Conservation (phyloP, 495 filamentous ascomycete genomes). For the Talaromyces stipitatus region DNA sequence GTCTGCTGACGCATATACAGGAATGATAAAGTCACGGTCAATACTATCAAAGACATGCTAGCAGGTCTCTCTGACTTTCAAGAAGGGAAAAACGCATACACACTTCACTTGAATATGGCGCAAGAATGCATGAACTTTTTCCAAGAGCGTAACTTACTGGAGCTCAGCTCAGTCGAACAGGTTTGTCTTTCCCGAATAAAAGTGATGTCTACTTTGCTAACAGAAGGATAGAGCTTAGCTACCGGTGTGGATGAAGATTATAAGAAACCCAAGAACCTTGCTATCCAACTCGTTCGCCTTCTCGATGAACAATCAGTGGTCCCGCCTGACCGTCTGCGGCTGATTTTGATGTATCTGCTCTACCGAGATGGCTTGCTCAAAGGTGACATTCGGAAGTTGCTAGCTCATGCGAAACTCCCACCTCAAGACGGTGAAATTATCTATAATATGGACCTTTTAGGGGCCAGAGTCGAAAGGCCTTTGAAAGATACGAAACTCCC, state of each 20-base stretch:
- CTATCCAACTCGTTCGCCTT: conserved; percentile 76
- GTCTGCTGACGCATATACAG: conserved; percentile 13
- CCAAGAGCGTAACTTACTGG: conserved; percentile 71
- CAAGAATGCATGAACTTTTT: conserved; percentile 94
- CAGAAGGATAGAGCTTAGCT: conserved; percentile 56
- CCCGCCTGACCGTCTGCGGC: conserved; percentile 67
- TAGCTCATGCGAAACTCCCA: conserved; percentile 75
- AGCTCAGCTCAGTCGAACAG: conserved; percentile 80
- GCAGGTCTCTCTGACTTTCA: conserved; percentile 91
- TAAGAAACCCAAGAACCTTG: conserved; percentile 80
- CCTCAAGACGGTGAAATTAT: conserved; percentile 64
- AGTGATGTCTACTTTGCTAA: conserved; percentile 5
- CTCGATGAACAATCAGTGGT: conserved; percentile 71
- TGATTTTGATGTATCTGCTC: conserved; percentile 78
- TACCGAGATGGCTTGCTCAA: conserved; percentile 81
- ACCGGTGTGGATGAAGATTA: conserved; percentile 92
- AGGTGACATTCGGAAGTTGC: conserved; percentile 77
- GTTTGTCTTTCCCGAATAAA: conserved; percentile 17
- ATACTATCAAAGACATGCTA: conserved; percentile 95
- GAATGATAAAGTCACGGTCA: conserved; percentile 62
- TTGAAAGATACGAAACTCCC: conserved; percentile 69
- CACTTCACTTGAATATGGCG: conserved; percentile 94
- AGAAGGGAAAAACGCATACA: conserved; percentile 89
- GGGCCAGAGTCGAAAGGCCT: conserved; percentile 61
- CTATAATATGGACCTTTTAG: conserved; percentile 73